These are phyloP conservation scores for Daedalea quercina DNA, from an alignment of 768 basidiomycete species.

Conservation along the genomic window DNA sequence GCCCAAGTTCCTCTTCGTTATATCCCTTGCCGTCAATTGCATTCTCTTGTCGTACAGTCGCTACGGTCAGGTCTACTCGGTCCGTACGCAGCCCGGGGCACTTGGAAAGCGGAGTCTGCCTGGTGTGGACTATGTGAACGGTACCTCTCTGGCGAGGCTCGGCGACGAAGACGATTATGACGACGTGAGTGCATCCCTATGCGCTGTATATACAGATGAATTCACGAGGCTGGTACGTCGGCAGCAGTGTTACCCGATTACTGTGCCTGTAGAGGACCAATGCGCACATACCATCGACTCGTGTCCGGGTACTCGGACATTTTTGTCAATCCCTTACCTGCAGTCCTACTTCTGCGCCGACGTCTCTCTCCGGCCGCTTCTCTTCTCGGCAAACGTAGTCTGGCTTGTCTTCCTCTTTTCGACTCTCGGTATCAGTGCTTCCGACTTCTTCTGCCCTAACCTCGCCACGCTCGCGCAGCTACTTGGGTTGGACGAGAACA, in stretches of 20 bases:
- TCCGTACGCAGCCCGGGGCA: constrained; percentile 2
- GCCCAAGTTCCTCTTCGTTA: constrained; percentile 44
- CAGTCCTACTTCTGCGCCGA: constrained; percentile 65
- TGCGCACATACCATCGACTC: constrained; percentile 53
- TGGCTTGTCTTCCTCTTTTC: constrained; percentile 95
- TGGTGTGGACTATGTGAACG: background rate
- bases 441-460: constrained; percentile 98
- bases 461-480: constrained; percentile 82
- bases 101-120: constrained; percentile 7
- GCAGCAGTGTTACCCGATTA: constrained; percentile 59
- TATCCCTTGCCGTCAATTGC: constrained; percentile 48
- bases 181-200: background rate
- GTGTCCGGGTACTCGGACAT: constrained; percentile 56
- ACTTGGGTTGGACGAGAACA: constrained; percentile 84
- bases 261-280: constrained; percentile 46
- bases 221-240: too few species aligned
- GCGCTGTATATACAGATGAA: background rate
- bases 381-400: constrained; percentile 56
- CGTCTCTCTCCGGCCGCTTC: constrained; percentile 43
- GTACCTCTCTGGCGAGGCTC: background rate
- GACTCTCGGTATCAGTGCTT: constrained; percentile 89
- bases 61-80: constrained; percentile 17
- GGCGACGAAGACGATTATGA: background rate
- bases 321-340: constrained; percentile 68
- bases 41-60: constrained; percentile 54